Conservation (phyloP, 345 rosid species). For the Geranium rotundifolium region DNA sequence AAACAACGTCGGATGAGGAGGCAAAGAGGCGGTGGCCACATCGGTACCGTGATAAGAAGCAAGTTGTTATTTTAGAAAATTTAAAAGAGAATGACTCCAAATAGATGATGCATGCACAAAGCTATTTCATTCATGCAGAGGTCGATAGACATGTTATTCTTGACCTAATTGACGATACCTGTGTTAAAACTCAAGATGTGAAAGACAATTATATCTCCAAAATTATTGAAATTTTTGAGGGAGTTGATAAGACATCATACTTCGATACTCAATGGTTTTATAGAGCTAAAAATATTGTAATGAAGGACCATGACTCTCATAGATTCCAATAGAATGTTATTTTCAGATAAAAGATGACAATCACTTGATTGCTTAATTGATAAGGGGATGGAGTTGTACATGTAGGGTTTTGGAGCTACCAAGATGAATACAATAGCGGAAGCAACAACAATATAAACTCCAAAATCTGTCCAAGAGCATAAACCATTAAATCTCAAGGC, state of each 20-base stretch:
- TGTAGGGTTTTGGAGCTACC: too few relatives aligned
- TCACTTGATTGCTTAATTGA: conserved; percentile 32
- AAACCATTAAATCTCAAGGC: too few relatives aligned
- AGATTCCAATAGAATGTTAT: conserved; percentile 42
- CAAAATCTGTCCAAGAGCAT: too few relatives aligned
- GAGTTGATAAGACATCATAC: conserved; percentile 22
- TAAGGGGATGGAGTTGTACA: too few relatives aligned
- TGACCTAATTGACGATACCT: conserved; percentile 45
- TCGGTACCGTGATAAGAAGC: too few relatives aligned
- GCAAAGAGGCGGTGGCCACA: too few relatives aligned
- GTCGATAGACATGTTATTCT: conserved; percentile 33
- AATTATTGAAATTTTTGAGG: conserved; percentile 58
- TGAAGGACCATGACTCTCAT: conserved; percentile 20
- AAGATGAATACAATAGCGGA: too few relatives aligned
- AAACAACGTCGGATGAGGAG: too few relatives aligned
- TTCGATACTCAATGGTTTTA: conserved; percentile 75
- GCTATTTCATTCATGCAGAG: conserved; percentile 31
- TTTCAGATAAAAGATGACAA: conserved; percentile 51
- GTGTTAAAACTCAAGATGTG: conserved; percentile 36
- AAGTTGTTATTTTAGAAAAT: too few relatives aligned
- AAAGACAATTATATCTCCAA: conserved; percentile 33
- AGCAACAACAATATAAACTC: too few relatives aligned
- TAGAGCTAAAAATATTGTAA: conserved; percentile 54
- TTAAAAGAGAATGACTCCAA: conserved; percentile 15
- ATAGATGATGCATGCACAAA: conserved; percentile 24